These are phyloP conservation scores for Lipomyces chichibuensis DNA, from an alignment of 805 yeast species.

Conservation along the genomic window DNA sequence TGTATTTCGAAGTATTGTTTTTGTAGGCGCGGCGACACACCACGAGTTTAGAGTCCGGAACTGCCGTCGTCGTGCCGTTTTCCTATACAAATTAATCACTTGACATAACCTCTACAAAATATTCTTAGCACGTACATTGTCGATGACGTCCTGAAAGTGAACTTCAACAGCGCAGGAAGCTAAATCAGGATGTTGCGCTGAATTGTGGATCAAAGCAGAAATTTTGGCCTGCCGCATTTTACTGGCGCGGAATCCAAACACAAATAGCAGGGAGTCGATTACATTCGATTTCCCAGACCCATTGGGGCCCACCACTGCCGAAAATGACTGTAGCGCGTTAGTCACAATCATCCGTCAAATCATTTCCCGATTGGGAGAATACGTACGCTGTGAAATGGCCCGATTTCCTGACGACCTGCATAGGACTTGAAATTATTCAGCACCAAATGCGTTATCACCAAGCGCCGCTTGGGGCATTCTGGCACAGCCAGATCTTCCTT, in stretches of 20 bases:
- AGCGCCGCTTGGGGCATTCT: conserved; percentile 46
- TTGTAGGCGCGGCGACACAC: conserved; percentile 79
- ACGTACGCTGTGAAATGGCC: conserved; percentile 73
- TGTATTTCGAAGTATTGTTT: conserved; percentile 78
- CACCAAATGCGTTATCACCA: conserved; percentile 74
- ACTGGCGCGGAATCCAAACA: conserved; percentile 93
- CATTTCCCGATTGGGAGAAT: background rate
- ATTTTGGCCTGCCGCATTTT: conserved; percentile 96
- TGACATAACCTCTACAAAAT: background rate
- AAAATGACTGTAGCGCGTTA: conserved; percentile 61
- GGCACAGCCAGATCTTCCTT: conserved; percentile 4
- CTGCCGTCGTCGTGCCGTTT: conserved; percentile 50
- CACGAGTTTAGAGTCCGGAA: conserved; percentile 62
- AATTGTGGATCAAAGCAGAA: conserved; percentile 90
- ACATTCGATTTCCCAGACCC: conserved; percentile 98
- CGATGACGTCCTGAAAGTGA: conserved; percentile 77
- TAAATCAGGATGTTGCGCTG: conserved; percentile 68
- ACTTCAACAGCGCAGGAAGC: conserved; percentile 88
- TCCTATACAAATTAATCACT: conserved; percentile 39
- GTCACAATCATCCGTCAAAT: background rate
- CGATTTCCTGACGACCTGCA: conserved; percentile 89
- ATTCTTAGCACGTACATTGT: conserved; percentile 45
- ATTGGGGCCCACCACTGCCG: conserved; percentile 98
- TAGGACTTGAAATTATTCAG: conserved; percentile 90
- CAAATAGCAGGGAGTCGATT: conserved; percentile 93